These are phyloP conservation scores for Coccinonectria pachysandricola DNA, from an alignment of 2,329 filamentous ascomycete genomes.

Conservation along the genomic window DNA sequence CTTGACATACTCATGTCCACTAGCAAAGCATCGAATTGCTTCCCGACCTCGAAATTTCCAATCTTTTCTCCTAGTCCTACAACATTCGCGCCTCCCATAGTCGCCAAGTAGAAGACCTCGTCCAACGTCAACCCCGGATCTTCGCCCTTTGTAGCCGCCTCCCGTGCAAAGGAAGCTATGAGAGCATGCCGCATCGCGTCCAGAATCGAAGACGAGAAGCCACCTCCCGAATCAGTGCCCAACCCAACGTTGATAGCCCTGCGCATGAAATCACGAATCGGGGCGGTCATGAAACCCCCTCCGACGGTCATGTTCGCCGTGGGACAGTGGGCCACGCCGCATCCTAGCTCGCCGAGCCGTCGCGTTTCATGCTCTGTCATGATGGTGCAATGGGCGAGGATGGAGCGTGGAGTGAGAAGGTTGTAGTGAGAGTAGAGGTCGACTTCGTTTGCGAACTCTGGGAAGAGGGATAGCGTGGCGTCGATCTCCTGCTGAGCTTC, in stretches of 20 bases:
- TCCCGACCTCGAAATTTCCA: constrained; percentile 47
- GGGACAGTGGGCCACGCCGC: constrained; percentile 55
- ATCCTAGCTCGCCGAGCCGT: constrained; percentile 34
- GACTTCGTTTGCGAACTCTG: constrained; percentile 43
- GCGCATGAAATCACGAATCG: constrained; percentile 45
- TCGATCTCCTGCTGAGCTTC: constrained; percentile 51
- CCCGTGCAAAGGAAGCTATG: constrained; percentile 40
- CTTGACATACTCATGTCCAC: constrained; percentile 28
- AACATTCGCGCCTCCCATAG: constrained; percentile 49
- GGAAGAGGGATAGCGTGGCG: constrained; percentile 45
- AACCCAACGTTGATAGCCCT: constrained; percentile 54
- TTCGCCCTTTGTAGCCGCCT: constrained; percentile 27
- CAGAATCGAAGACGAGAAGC: constrained; percentile 50
- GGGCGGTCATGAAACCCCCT: constrained; percentile 52
- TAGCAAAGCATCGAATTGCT: constrained; percentile 51
- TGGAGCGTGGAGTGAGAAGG: constrained; percentile 43
- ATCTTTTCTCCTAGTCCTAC: constrained; percentile 42
- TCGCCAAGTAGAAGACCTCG: constrained; percentile 50
- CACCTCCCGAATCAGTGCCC: constrained; percentile 54
- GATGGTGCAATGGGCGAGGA: constrained; percentile 58
- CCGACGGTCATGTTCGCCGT: constrained; percentile 53
- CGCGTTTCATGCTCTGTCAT: constrained; percentile 46
- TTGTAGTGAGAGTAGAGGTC: constrained; percentile 48
- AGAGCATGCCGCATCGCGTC: constrained; percentile 49
- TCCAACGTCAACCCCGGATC: constrained; percentile 37